These are phyloP conservation scores for Effrenium voratum DNA, from an alignment of 73 alveolate genomes.

Conservation along the genomic window DNA sequence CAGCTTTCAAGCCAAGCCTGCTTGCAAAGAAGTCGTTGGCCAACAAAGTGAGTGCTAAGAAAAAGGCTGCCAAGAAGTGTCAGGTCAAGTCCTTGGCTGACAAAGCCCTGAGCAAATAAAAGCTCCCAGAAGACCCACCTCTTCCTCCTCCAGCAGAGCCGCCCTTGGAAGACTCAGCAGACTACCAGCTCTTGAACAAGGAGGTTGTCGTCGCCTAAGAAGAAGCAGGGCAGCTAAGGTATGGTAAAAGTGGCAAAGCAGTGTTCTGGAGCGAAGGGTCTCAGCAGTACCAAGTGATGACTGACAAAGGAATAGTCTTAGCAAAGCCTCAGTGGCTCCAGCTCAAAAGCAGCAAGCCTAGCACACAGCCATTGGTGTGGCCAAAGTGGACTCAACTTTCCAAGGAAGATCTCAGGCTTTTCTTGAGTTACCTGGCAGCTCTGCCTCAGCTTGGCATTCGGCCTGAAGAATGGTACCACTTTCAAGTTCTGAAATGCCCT, in stretches of 20 bases:
- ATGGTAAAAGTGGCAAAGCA: background rate
- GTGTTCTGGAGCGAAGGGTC: background rate
- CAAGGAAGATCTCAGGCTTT: too few species aligned
- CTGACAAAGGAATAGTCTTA: too few species aligned
- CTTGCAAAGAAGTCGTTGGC: background rate
- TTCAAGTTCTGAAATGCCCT: too few species aligned
- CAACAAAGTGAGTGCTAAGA: background rate
- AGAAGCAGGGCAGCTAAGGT: too few species aligned
- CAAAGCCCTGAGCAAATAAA: background rate
- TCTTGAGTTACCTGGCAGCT: too few species aligned
- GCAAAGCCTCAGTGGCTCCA: too few species aligned
- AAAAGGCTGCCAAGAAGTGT: background rate
- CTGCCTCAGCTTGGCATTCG: too few species aligned
- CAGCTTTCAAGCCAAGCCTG: background rate
- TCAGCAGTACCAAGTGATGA: too few species aligned
- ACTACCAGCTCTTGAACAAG: background rate
- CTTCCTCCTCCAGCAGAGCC: background rate
- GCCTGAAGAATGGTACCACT: too few species aligned
- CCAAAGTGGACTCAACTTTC: too few species aligned
- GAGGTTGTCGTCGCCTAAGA: background rate
- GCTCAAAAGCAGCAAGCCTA: too few species aligned
- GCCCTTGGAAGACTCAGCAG: background rate
- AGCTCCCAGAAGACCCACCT: background rate
- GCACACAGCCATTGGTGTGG: too few species aligned
- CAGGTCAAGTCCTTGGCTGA: background rate